Evolutionary conservation across 2,329 filamentous ascomycete genomes (phyloP), one percentile per base, ranked within the genome.

Genomic region (Kalmusia sp.): DNA sequence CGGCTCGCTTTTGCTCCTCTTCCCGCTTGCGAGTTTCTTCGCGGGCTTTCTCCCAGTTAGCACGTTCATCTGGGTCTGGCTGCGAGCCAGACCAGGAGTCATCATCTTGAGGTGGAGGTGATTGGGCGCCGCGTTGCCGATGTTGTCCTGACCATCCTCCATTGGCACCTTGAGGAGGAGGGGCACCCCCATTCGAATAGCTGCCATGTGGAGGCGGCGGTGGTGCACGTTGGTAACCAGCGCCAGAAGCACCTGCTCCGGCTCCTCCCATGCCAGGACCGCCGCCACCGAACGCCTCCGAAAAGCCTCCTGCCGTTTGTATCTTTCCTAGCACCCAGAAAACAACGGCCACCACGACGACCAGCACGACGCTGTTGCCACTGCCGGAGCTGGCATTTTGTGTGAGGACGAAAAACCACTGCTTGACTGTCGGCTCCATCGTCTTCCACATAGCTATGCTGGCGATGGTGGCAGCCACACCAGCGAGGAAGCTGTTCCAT

Each of bases 401-500:
- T 31, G 87, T 86, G 43, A 92, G 87, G 50, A 84, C 83, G 30
- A 83, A 78, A 77, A 90, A 88, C 89, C 91, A 96, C 44, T 83
- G 78, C 64, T 85, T 86, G 60, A 93, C 80, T 4, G 89, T 85
- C 0, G 93, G 93, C 25, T 89, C 84, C 62, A 93, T 80, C 55
- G 84, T 85, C 57, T 88, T 84, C 76, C 87, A 91, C n/a, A 96
- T 68, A 2, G 87, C 84, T 14, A 95, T 87, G 8, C 87, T 77
- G 33, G 91, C 80, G 28, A 96, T 77, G 2, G 91, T 92, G 54
- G 86, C 88, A 34, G 87, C 89, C 64, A 92, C 92, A 24, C 93
- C 93, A 3, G 93, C 92, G 19, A 92, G 83, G 74, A 97, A 98
- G 76, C 91, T 96, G 75, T 96, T 96, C 67, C 89, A 83, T 68